Evolutionary conservation across 257 asterid species (phyloP), one percentile per base, ranked within the genome.

Genomic region (Fraxinus americana): DNA sequence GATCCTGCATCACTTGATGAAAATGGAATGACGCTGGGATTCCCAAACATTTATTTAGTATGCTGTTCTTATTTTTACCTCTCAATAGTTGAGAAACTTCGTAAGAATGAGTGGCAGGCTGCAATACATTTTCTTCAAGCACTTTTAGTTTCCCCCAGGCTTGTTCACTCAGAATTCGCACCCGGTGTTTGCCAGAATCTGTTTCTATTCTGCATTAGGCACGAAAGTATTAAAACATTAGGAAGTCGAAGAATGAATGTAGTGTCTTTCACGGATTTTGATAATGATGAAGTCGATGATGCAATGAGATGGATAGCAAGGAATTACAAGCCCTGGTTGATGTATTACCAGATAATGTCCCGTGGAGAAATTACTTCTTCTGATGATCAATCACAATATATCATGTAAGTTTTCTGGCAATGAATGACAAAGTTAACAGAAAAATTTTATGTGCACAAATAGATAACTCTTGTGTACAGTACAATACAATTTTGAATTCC

Each of bases 81-180:
- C 21, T 85, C 94, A 4, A 59, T 88, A 1, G 86, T 91, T 1
- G 84, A 91, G 67, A 77, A 87, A 19, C 73, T 88, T 77, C 86
- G 95, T 65, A 41, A 39, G 1, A 88, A 91, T 50, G 90, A 89
- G 63, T 89, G 97, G 95, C 94, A 92, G 75, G 84, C 77, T 45
- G 94, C 99, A 0, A 70, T 83, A 79, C 97, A 91, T 89, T 91
- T 94, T 71, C 98, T 94, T 71, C 98, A 91, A 70, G 95, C 98
- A 2, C 88, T 91, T 69, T 66, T 59, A 0, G 84, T 91, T 19
- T 83, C 88, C n/a, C 98, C 99, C 0, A 74, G 85, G 80, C 73
- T 74, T 66, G 89, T 94, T n/a, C 81, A 63, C 17, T 25, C 71
- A 3, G 96, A 94, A 35, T 85, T 94, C 14, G 91, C 91, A 13